Evolutionary conservation across 805 yeast genomes (phyloP).

Genomic region (Suhomyces sp.): DNA sequence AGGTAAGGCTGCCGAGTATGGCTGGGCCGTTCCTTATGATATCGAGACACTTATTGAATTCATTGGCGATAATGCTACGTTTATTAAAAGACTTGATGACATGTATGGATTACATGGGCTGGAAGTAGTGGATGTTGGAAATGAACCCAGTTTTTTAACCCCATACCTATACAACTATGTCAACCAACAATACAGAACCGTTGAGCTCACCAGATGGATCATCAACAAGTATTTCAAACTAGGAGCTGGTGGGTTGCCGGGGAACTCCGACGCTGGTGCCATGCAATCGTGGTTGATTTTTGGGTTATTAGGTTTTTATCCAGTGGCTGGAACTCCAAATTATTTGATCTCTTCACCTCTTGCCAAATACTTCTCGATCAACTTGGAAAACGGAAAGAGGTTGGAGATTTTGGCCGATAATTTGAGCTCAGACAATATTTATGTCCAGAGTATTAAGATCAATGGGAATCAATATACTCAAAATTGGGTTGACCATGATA

Average conservation of each 20-base stretch:
- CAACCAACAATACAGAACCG: constrained; percentile 26
- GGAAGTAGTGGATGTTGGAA: constrained; percentile 32
- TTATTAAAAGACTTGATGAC: constrained; percentile 31
- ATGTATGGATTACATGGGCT: constrained; percentile 31
- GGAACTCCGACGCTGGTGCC: constrained; percentile 40
- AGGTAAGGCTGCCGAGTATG: constrained; percentile 34
- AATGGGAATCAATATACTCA: constrained; percentile 25
- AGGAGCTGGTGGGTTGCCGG: constrained; percentile 33
- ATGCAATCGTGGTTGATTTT: constrained; percentile 39
- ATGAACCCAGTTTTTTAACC: constrained; percentile 38
- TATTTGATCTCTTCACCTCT: constrained; percentile 33
- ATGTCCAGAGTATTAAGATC: constrained; percentile 27
- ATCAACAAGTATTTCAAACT: constrained; percentile 23
- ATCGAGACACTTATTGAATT: constrained; percentile 22
- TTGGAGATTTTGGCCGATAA: constrained; percentile 23
- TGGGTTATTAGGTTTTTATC: constrained; percentile 34
- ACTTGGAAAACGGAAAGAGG: constrained; percentile 22
- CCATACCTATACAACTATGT: constrained; percentile 34
- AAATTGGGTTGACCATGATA: constrained; percentile 34
- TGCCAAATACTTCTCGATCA: constrained; percentile 19
- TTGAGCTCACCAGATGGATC: constrained; percentile 28
- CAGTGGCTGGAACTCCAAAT: constrained; percentile 34
- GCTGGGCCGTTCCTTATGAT: constrained; percentile 38
- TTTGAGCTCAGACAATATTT: constrained; percentile 21
- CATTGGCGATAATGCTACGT: constrained; percentile 26